Evolutionary conservation across 2,329 filamentous ascomycete species (phyloP), one percentile per base, ranked within the genome.

Genomic region (Aspergillus awamori): DNA sequence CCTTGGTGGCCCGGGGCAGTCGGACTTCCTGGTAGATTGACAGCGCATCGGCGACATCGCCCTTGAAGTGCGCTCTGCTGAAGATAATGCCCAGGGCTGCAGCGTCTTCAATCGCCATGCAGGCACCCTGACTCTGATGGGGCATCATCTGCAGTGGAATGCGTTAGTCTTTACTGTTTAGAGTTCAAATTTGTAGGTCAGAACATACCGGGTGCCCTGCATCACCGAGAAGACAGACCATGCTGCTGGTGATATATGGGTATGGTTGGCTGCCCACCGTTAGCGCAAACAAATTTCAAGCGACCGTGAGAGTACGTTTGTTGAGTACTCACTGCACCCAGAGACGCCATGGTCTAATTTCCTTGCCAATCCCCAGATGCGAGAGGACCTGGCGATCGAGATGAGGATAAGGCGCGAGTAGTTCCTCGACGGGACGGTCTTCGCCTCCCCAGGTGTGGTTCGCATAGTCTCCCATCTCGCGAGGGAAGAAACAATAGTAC

Each of bases 401-500:
- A 26, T 84, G 77, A 0, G 85, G 86, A 61, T 85, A 90, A 0
- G 85, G 85, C 0, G 79, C 81, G 5, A 90, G 77, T 0, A 90
- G 77, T 64, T 89, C 85, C 58, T 87, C 84, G 0, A 86, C 79
- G 0, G 84, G 81, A 6, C 80, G 66, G 6, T 68, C 80, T 26
- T 84, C 82, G 0, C 77, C 77, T 0, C 82, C 85, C 87, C 87
- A 89, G 8, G 80, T 81, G 57, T 90, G 86, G 47, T 77, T 83
- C 3, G 81, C 79, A 69, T 86, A 89, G 70, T 90, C 86, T 6
- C 85, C 85, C 61, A 82, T 79, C 5, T 82, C 80, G 1, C 84
- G 80, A 0, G 87, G 84, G 74, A 89, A 89, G 79, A 89, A 89
- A 76, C 87, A 89, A 76, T 90, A 90, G 76, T 88, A 90, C 0